Percentiles rank a stretch among this genome's conserved stretches.
These are phyloP conservation scores for Chlorella variabilis DNA, from an alignment of 163 green algal species.

Conservation along the genomic window DNA sequence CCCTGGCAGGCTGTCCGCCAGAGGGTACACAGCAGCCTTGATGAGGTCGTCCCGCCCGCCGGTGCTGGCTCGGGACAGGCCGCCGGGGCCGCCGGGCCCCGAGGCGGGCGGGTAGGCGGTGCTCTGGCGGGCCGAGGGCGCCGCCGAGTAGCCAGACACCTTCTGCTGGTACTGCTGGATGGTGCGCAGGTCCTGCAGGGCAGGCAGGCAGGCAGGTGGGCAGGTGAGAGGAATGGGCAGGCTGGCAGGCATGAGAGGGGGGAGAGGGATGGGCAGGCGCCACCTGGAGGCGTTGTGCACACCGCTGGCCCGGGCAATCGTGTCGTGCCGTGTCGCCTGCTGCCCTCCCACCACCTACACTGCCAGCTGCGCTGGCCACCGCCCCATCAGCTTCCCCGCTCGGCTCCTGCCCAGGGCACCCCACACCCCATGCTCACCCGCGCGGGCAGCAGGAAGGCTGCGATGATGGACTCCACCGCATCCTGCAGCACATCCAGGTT, in stretches of 20 bases:
- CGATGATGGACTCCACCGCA: constrained; percentile 55
- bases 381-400: too few species aligned
- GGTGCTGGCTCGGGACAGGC: neutral
- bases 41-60: neutral
- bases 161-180: constrained; percentile 32
- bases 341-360: neutral
- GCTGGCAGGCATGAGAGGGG: too few species aligned
- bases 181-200: constrained; percentile 29
- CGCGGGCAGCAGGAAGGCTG: constrained; percentile 58
- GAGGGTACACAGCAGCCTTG: constrained; percentile 1
- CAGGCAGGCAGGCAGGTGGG: neutral
- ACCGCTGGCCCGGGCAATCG: too few species aligned
- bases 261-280: too few species aligned
- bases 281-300: too few species aligned
- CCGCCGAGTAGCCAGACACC: neutral
- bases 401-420: neutral
- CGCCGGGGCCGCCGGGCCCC: neutral
- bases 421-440: constrained; percentile 13
- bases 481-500: constrained; percentile 58
- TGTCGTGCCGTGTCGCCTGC: too few species aligned
- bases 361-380: neutral
- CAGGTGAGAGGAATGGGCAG: neutral
- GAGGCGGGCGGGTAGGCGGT: neutral
- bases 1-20: constrained; percentile 2
- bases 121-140: neutral